Evolutionary conservation across 345 rosid genomes (phyloP).

Genomic region (Salix purpurea): DNA sequence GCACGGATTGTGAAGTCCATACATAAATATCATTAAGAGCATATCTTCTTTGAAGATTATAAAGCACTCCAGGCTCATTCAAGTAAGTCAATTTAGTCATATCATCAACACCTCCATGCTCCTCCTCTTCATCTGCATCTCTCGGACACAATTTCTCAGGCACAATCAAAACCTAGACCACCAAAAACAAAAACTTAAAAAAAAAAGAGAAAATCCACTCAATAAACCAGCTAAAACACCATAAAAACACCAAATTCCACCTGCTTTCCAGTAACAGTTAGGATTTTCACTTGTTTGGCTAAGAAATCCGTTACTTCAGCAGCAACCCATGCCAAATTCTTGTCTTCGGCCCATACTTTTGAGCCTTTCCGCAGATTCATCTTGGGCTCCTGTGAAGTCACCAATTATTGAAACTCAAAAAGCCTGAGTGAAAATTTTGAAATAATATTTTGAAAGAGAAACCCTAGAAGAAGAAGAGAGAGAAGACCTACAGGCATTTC

Average conservation of each 20-base stretch:
- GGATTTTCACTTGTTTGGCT: slow-evolving; percentile 51
- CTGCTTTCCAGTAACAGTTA: slow-evolving; percentile 56
- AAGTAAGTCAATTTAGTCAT: slow-evolving; percentile 92
- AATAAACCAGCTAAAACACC: not conserved
- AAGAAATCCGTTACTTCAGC: slow-evolving; percentile 54
- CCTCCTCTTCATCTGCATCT: slow-evolving; percentile 83
- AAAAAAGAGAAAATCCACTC: not conserved
- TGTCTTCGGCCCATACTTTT: slow-evolving; percentile 86
- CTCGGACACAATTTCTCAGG: slow-evolving; percentile 59
- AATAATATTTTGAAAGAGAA: slow-evolving; percentile 11
- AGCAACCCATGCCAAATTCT: slow-evolving; percentile 73
- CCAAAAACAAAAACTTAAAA: not conserved
- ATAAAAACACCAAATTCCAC: slow-evolving; percentile 19
- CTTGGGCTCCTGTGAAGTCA: slow-evolving; percentile 24
- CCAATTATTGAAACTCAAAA: not conserved
- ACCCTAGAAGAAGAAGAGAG: slow-evolving; percentile 19
- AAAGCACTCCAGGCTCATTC: slow-evolving; percentile 96
- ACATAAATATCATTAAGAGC: slow-evolving; percentile 93
- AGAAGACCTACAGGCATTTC: slow-evolving; percentile 5
- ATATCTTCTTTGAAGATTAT: slow-evolving; percentile 80
- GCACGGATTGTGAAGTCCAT: slow-evolving; percentile 18
- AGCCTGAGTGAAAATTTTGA: not conserved
- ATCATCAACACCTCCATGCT: slow-evolving; percentile 94
- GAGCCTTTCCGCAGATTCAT: slow-evolving; percentile 64
- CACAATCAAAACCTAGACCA: slow-evolving; percentile 43